Base-by-base conservation (phyloP, 2,329 filamentous ascomycete species). In the Coleophoma crateriformis region DNA sequence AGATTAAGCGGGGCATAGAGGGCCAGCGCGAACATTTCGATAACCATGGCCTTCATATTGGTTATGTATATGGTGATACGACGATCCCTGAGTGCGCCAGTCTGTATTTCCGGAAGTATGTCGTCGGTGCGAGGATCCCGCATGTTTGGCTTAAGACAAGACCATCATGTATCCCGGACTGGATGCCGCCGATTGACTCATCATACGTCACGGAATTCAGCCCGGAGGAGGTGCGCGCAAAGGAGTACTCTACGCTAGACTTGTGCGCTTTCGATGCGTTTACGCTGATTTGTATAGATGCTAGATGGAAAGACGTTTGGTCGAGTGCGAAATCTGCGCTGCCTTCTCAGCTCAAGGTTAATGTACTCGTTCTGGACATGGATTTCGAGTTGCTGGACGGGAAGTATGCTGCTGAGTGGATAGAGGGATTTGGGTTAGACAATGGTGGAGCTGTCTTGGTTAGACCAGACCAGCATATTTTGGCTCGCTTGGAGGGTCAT, bases 1-100 rank as follows among this genome's bases (percentile, higher is more conserved):
- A 63, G 52, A 64, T 71, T n/a, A 54, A 59, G 7, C 45, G 58
- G 14, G 62, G 62, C 6, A 64, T 72, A 8, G 64, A 70, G 46
- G 59, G 58, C 0, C 68, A 73, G 51, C 51, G 65, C 27, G 68
- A 72, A 33, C 70, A 73, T 50, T 72, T 73, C 46, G 67, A 72
- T 47, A 71, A 71, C 44, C 64, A 71, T 7, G 68, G 66, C 34
- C 60, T 74, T 7, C 71, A 74, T 45, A 71, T 74, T 46, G 70
- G 71, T 2, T 73, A 72, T 47, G 62, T 72, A 0, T 73, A 74
- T 51, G 69, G 69, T 3, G 56, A 59, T 13, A 57, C 49, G 2
- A 45, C 58, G 6, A 58, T 65, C 3, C 70, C 69, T 0, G 38
- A 58, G 0, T 62, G 68, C 52, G 70, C 69, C 1, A 73, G 70